Percentiles rank a stretch among this genome's conserved stretches.
Conservation (phyloP, 2,329 filamentous ascomycete genomes). For the Orbilia quercus region DNA sequence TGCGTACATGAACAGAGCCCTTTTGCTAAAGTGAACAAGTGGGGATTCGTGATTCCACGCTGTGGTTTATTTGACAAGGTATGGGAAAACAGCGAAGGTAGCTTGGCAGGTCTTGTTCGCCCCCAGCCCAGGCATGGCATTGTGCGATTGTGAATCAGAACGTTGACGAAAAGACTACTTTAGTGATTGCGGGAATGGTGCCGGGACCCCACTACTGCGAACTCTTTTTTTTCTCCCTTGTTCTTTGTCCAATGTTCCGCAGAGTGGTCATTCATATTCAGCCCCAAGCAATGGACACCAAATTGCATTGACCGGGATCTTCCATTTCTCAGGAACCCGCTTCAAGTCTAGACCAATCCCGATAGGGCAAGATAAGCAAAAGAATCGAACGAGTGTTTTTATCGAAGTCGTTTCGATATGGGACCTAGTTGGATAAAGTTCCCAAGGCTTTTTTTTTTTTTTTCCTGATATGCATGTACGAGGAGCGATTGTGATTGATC, state of each 20-base stretch:
- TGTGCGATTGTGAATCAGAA: too few relatives aligned
- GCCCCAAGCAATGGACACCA: constrained; percentile 26
- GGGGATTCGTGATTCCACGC: neutral
- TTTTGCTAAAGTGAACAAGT: neutral
- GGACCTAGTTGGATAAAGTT: constrained; percentile 1
- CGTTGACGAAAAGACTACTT: too few relatives aligned
- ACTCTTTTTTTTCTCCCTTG: too few relatives aligned
- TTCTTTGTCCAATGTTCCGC: constrained; percentile 22
- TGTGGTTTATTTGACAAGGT: constrained; percentile 10
- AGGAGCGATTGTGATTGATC: constrained; percentile 5
- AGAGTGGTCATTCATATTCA: constrained; percentile 15
- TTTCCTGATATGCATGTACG: constrained; percentile 12
- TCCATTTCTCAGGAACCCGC: constrained; percentile 25
- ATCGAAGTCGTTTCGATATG: constrained; percentile 15
- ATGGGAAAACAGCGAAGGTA: constrained; percentile 31
- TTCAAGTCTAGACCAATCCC: constrained; percentile 27
- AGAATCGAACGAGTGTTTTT: constrained; percentile 1
- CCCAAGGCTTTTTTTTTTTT: neutral
- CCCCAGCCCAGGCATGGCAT: too few relatives aligned
- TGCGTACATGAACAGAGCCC: too few relatives aligned
- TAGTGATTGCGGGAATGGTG: constrained; percentile 14
- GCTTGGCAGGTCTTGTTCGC: constrained; percentile 7
- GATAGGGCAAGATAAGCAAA: constrained; percentile 27
- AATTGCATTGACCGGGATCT: constrained; percentile 27
- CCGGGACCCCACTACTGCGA: constrained; percentile 12